These are phyloP conservation scores for Breynia disticha DNA, from an alignment of 441 rosid species.

Conservation along the genomic window DNA sequence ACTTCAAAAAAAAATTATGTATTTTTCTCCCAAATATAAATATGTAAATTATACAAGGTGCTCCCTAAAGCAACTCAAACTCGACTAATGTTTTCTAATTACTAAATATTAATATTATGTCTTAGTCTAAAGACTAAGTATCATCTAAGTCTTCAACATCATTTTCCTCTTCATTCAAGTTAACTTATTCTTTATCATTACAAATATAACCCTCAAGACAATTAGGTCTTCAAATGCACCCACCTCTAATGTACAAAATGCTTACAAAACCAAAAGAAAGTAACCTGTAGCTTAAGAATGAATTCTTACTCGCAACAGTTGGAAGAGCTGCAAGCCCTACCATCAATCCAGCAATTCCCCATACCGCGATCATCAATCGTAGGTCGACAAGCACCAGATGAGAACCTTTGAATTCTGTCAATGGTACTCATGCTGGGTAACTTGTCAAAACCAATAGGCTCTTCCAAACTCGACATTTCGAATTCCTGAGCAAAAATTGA, in stretches of 20 bases:
- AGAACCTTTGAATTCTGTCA: constrained; percentile 76
- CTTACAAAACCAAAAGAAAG: background rate
- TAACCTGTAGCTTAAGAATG: background rate
- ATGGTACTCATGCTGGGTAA: constrained; percentile 79
- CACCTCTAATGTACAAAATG: background rate
- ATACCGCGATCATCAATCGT: constrained; percentile 51
- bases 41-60: too few species aligned
- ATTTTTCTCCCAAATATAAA: too few species aligned
- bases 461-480: constrained; percentile 92
- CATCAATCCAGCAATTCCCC: constrained; percentile 78
- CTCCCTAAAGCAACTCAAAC: too few species aligned
- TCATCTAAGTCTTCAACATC: too few species aligned
- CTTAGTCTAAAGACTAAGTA: too few species aligned
- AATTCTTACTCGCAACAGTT: constrained; percentile 54
- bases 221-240: background rate
- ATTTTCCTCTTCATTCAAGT: too few species aligned
- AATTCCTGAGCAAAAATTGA: constrained; percentile 12
- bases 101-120: too few species aligned
- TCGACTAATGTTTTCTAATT: too few species aligned
- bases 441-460: constrained; percentile 80
- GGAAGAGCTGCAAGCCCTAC: constrained; percentile 71
- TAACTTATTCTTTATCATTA: too few species aligned
- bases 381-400: constrained; percentile 69
- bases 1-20: too few species aligned
- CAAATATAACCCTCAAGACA: too few species aligned